Evolutionary conservation across 108 stramenopile genomes (phyloP).

Genomic region (Nitzschia sp.): DNA sequence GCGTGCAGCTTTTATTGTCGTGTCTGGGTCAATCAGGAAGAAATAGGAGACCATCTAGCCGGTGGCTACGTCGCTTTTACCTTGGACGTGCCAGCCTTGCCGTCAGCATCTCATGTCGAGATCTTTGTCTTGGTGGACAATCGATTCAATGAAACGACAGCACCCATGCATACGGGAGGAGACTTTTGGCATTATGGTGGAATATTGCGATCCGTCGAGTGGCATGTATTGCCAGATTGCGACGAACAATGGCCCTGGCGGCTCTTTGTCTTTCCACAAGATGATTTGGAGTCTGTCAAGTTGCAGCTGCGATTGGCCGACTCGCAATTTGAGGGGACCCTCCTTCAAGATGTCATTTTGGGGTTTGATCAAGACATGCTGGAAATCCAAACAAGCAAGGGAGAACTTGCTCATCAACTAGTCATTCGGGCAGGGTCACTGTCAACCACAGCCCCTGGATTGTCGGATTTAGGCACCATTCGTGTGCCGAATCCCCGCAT

Average conservation of each 20-base stretch:
- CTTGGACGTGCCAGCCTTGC: conserved; percentile 25
- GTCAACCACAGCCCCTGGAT: background rate
- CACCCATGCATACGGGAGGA: conserved; percentile 50
- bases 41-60: conserved; percentile 40
- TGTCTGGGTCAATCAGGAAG: conserved; percentile 45
- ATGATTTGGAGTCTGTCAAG: conserved; percentile 14
- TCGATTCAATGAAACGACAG: conserved; percentile 46
- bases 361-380: conserved; percentile 3
- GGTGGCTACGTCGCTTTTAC: conserved; percentile 52
- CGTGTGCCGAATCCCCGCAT: conserved; percentile 33
- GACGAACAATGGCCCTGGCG: conserved; percentile 35
- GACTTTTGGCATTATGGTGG: conserved; percentile 56
- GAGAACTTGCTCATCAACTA: background rate
- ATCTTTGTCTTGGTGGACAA: conserved; percentile 43
- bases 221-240: conserved; percentile 23
- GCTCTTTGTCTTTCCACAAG: conserved; percentile 26
- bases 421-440: background rate
- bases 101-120: background rate
- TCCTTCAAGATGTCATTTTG: background rate
- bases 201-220: conserved; percentile 38
- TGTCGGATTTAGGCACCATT: conserved; percentile 15
- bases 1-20: conserved; percentile 53
- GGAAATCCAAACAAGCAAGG: background rate
- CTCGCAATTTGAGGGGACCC: background rate
- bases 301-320: conserved; percentile 19